phyloP scores from a whole-genome alignment of 2,329 filamentous ascomycete genomes.

The Fonsecaea erecta region DNA sequence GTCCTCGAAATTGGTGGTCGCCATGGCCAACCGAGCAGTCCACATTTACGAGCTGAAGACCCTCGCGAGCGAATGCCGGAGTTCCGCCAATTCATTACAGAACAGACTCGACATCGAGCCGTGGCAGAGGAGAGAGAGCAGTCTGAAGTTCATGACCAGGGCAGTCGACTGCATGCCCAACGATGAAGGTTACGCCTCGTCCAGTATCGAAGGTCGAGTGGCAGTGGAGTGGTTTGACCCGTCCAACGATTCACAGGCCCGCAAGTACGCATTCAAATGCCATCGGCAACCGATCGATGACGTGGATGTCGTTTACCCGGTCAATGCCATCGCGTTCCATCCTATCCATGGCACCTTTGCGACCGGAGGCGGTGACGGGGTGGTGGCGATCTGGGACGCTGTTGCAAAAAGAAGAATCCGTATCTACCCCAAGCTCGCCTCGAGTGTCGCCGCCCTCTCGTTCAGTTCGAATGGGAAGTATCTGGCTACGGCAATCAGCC shows the following conservation, averaged over 20 bases:
- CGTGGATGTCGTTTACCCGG: constrained; percentile 84
- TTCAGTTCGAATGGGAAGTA: constrained; percentile 79
- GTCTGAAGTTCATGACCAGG: constrained; percentile 92
- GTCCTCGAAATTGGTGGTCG: constrained; percentile 85
- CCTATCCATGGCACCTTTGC: constrained; percentile 83
- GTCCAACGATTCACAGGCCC: constrained; percentile 78
- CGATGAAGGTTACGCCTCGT: constrained; percentile 89
- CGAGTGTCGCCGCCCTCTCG: constrained; percentile 75
- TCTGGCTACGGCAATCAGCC: constrained; percentile 79
- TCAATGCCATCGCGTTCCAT: constrained; percentile 89
- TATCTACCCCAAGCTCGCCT: constrained; percentile 82
- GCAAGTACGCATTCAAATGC: constrained; percentile 99
- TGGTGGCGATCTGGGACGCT: constrained; percentile 92
- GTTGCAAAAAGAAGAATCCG: constrained; percentile 86
- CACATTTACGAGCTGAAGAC: constrained; percentile 88
- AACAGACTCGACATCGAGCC: constrained; percentile 66
- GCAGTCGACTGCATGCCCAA: constrained; percentile 96
- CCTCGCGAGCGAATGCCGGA: constrained; percentile 60
- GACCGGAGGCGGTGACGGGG: constrained; percentile 84
- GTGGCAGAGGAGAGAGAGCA: constrained; percentile 92
- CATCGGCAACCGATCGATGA: constrained; percentile 75
- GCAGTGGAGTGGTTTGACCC: constrained; percentile 99
- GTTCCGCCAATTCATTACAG: constrained; percentile 50
- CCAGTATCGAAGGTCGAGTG: constrained; percentile 90
- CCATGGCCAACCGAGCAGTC: constrained; percentile 91